Conservation (phyloP, 2,329 filamentous ascomycete species). For the Cryphonectria nitschkei region DNA sequence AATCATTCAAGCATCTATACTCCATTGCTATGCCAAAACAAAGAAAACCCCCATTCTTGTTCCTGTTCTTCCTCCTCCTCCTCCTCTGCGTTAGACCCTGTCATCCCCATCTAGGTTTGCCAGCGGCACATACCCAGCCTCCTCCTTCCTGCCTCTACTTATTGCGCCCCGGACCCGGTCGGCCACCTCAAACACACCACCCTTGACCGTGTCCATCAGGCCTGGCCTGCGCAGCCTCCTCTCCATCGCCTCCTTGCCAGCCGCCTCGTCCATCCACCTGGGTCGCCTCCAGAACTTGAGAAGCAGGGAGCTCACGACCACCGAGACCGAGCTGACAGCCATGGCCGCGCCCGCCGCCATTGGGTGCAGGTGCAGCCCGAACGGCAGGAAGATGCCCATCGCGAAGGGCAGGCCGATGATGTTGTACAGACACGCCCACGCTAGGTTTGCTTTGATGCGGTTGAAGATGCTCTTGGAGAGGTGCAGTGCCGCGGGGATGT, state of each 20-base stretch:
- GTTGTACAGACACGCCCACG: conserved; percentile 95
- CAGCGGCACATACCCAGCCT: conserved; percentile 64
- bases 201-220: conserved; percentile 44
- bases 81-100: conserved; percentile 7
- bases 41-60: not conserved
- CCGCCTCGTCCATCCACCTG: conserved; percentile 79
- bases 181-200: conserved; percentile 47
- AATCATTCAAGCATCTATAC: conserved; percentile 4
- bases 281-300: conserved; percentile 87
- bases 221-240: conserved; percentile 48
- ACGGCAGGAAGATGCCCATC: conserved; percentile 92
- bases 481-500: conserved; percentile 84
- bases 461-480: conserved; percentile 84
- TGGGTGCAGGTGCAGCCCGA: conserved; percentile 85
- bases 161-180: conserved; percentile 39
- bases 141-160: conserved; percentile 43
- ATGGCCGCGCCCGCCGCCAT: conserved; percentile 96
- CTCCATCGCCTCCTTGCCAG: conserved; percentile 57
- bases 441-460: conserved; percentile 90
- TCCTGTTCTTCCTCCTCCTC: not conserved
- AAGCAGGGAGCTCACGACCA: conserved; percentile 81
- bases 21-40: conserved; percentile 5
- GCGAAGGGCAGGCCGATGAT: conserved; percentile 88
- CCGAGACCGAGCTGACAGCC: conserved; percentile 87
- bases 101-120: conserved; percentile 50